A percentile compares a stretch with the other conserved stretches of the same genome.
These are phyloP conservation scores for Triadica sebifera DNA, from an alignment of 345 rosid species.

Conservation along the genomic window DNA sequence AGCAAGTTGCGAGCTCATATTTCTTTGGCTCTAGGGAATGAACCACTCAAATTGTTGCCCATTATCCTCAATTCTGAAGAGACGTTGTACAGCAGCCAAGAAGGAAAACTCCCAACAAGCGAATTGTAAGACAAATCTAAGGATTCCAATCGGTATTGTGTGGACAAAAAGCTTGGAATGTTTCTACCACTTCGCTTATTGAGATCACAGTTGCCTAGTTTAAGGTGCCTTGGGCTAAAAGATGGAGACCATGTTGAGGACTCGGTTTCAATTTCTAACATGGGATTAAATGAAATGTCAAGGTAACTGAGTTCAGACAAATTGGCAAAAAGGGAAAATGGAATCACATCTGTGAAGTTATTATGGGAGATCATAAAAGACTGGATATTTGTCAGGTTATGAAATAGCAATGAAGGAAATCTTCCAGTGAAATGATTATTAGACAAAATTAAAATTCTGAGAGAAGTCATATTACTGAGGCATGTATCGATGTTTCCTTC, in stretches of 20 bases:
- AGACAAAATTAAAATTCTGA: slow-evolving; percentile 4
- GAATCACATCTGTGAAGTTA: slow-evolving; percentile 2
- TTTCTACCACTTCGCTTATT: not conserved
- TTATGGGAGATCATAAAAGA: not conserved
- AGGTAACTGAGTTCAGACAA: slow-evolving; percentile 6
- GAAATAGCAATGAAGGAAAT: slow-evolving; percentile 15
- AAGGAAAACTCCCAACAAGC: slow-evolving; percentile 5
- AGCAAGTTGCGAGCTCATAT: slow-evolving; percentile 11
- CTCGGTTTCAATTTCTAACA: slow-evolving; percentile 7
- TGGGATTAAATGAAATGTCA: slow-evolving; percentile 9
- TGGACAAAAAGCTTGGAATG: slow-evolving; percentile 9
- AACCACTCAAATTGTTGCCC: slow-evolving; percentile 14
- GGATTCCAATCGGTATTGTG: not conserved
- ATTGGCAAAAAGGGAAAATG: slow-evolving; percentile 17
- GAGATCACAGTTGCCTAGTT: slow-evolving; percentile 16
- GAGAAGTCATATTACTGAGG: slow-evolving; percentile 8
- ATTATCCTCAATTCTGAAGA: slow-evolving; percentile 8
- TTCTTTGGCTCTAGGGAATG: not conserved
- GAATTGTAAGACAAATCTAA: slow-evolving; percentile 13
- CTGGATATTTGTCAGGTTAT: slow-evolving; percentile 17
- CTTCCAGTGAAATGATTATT: not conserved
- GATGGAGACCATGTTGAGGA: slow-evolving; percentile 11
- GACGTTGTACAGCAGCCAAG: slow-evolving; percentile 13
- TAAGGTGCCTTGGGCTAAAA: slow-evolving; percentile 4
- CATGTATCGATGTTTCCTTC: slow-evolving; percentile 6